Conservation (phyloP, 495 filamentous ascomycete species). For the Penicillium bialowiezense region DNA sequence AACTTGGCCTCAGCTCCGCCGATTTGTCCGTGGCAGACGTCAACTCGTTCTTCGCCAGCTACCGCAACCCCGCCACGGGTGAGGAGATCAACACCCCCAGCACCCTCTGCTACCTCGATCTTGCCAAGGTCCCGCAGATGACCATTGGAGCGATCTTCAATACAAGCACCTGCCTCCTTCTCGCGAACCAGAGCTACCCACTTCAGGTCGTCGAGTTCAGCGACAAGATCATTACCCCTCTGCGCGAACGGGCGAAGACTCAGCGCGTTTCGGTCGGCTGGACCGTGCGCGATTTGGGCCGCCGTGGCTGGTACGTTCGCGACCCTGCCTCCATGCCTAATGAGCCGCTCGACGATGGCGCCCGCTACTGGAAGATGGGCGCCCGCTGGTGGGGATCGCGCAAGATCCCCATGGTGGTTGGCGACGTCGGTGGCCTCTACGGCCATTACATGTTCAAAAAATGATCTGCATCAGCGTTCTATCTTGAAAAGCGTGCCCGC, state of each 20-base stretch:
- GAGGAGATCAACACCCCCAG: conserved; percentile 53
- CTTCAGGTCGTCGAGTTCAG: conserved; percentile 78
- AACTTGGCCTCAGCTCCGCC: conserved; percentile 68
- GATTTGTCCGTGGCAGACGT: conserved; percentile 64
- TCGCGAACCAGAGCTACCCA: conserved; percentile 61
- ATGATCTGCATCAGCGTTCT: conserved; percentile 35
- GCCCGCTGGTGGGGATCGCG: conserved; percentile 86
- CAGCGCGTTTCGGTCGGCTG: conserved; percentile 55
- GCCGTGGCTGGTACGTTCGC: conserved; percentile 68
- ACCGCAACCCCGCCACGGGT: conserved; percentile 17
- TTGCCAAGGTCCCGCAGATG: conserved; percentile 55
- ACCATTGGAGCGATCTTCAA: conserved; percentile 64
- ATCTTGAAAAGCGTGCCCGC: conserved; percentile 17
- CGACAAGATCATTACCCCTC: conserved; percentile 64
- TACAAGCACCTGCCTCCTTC: conserved; percentile 51
- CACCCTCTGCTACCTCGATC: conserved; percentile 74
- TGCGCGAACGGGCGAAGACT: conserved; percentile 51
- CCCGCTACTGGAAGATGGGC: conserved; percentile 81
- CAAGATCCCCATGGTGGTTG: conserved; percentile 74
- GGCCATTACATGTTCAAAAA: conserved; percentile 82
- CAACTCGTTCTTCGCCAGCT: conserved; percentile 47
- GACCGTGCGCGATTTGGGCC: conserved; percentile 66
- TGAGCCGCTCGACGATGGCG: conserved; percentile 43
- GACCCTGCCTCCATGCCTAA: conserved; percentile 41
- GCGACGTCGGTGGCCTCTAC: conserved; percentile 83